These are phyloP conservation scores for Echites panduratus DNA, from an alignment of 257 asterid species.

Conservation along the genomic window DNA sequence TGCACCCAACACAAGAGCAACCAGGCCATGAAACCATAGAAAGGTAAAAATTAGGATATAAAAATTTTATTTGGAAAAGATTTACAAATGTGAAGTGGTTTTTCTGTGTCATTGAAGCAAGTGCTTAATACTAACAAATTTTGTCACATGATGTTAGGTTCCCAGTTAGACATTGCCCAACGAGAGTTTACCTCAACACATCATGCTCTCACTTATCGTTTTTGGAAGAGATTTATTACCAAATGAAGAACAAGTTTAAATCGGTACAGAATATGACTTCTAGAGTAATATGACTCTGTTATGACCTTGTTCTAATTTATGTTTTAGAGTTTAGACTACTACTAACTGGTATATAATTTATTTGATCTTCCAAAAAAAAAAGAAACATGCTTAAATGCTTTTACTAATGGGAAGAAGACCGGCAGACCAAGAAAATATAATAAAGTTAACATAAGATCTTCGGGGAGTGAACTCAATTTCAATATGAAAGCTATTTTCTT, in stretches of 20 bases:
- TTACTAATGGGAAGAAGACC: not conserved
- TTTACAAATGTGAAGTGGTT: not conserved
- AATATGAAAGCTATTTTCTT: not conserved
- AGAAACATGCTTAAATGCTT: too few relatives aligned
- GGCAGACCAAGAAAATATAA: not conserved
- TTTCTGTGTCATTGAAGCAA: not conserved
- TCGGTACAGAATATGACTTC: not conserved
- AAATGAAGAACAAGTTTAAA: not conserved
- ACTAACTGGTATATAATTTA: not conserved
- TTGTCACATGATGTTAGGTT: too few relatives aligned
- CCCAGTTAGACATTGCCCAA: too few relatives aligned
- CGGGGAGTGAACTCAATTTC: too few relatives aligned
- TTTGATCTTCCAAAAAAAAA: too few relatives aligned
- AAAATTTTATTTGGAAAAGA: not conserved
- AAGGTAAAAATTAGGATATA: not conserved
- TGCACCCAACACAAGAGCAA: not conserved
- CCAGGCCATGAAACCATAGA: not conserved
- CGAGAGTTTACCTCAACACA: not conserved
- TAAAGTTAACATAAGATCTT: not conserved
- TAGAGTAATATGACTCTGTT: not conserved
- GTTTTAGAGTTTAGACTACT: not conserved
- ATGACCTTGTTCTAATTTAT: not conserved
- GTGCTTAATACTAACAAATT: not conserved
- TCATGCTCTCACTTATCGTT: not conserved
- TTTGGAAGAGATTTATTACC: not conserved